Evolutionary conservation across 305 asterid species (phyloP).

Genomic region (Ruellia speciosa): DNA sequence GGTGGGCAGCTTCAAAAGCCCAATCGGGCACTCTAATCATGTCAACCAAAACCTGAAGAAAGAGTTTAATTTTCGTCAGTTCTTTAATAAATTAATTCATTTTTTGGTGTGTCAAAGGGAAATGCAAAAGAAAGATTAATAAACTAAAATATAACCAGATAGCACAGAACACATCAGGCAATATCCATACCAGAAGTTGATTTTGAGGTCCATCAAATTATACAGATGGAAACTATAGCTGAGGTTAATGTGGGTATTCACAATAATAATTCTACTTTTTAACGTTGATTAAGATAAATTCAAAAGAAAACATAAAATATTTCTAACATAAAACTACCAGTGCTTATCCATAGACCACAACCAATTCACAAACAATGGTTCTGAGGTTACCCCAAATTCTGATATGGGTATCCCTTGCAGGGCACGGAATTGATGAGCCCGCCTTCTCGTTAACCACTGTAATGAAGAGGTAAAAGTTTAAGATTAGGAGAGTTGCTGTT

Average conservation of each 20-base stretch:
- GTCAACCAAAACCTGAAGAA: conserved; percentile 73
- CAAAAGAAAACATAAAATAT: neutral
- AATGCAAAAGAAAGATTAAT: too few relatives aligned
- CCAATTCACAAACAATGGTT: neutral
- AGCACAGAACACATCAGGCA: too few relatives aligned
- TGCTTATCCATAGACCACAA: neutral
- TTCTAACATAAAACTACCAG: neutral
- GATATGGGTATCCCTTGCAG: conserved; percentile 96
- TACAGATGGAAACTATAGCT: neutral
- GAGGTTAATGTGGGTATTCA: neutral
- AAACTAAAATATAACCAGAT: too few relatives aligned
- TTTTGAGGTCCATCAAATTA: neutral
- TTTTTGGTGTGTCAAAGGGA: too few relatives aligned
- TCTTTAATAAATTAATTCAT: too few relatives aligned
- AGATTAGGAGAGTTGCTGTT: conserved; percentile 6
- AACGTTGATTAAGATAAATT: neutral
- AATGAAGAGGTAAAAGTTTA: conserved; percentile 16
- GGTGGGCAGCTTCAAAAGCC: conserved; percentile 97
- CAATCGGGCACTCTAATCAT: conserved; percentile 95
- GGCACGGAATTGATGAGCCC: conserved; percentile 75
- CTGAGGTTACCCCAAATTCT: conserved; percentile 76
- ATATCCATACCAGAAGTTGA: neutral
- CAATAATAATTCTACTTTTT: too few relatives aligned
- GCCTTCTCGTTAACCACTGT: conserved; percentile 87
- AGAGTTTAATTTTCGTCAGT: conserved; percentile 15